Percentiles rank a stretch among this genome's conserved stretches.
phyloP scores from a whole-genome alignment of 192 early-diverging fungal species.

The Gonapodya sp. region DNA sequence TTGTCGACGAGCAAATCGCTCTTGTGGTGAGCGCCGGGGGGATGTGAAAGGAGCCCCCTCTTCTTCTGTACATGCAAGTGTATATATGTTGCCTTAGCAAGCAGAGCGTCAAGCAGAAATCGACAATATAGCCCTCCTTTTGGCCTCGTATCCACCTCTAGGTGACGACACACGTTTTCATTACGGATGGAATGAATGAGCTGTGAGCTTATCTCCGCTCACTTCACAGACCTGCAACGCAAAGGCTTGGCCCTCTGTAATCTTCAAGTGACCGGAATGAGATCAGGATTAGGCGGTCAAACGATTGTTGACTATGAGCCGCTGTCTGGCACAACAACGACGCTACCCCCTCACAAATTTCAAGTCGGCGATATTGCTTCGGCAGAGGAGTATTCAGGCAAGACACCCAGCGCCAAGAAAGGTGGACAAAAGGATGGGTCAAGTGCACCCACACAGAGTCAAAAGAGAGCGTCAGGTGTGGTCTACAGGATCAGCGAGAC shows the following conservation, averaged over 20 bases:
- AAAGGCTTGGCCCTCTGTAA: not conserved
- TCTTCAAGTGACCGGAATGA: not conserved
- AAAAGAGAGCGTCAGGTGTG: conserved; percentile 31
- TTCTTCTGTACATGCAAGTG: too few species aligned
- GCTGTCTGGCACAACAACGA: not conserved
- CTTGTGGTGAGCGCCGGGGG: not conserved
- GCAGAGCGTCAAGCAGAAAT: not conserved
- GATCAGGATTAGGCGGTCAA: not conserved
- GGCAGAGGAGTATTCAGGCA: conserved; percentile 38
- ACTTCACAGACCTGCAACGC: not conserved
- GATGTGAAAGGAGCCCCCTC: too few species aligned
- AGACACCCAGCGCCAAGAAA: not conserved
- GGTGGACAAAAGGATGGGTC: conserved; percentile 27
- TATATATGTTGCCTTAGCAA: too few species aligned
- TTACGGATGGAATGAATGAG: too few species aligned
- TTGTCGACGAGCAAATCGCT: not conserved
- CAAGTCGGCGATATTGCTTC: conserved; percentile 65
- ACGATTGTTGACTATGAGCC: not conserved
- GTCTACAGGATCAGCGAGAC: conserved; percentile 43
- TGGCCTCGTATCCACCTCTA: not conserved
- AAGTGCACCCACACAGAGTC: conserved; percentile 10
- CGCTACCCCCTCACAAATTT: conserved; percentile 22
- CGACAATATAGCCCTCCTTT: not conserved
- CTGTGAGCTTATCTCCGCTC: too few species aligned
- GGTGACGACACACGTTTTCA: too few species aligned